Base-by-base conservation (phyloP, 495 filamentous ascomycete species). In the Penicillium flavigenum region DNA sequence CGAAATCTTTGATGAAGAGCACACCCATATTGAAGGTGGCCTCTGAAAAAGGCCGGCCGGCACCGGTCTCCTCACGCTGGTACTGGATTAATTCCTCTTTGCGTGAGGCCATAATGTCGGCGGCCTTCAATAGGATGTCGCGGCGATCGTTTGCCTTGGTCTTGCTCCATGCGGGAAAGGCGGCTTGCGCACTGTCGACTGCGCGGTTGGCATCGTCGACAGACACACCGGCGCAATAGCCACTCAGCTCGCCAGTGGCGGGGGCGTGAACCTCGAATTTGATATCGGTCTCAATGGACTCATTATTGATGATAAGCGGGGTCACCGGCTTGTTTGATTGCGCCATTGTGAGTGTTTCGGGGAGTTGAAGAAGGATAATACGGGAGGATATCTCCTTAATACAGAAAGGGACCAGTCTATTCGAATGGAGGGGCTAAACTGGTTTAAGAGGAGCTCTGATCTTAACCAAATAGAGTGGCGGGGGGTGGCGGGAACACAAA, bases 301-400 rank as follows among this genome's bases (percentile, higher is more conserved):
- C 77, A 72, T 87, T 87, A 60, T 86, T 83, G 74, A 93, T 88
- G 52, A 87, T 78, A 62, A 94, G 85, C 39, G 90, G 90, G 20
- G 89, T 78, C 41, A 68, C 67, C 27, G 61, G 60, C 26, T 60
- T 63, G 14, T 16, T 57, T 36, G 47, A 22, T 48, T 63, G 46
- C 12, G 54, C 47, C 61, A 58, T 63, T 43, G 19, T 54, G 48
- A 44, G 31, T 36, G 10, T 39, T 9, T 45, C 22, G 3, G 3
- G 27, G 31, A 16, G 24, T 31, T 7, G 7, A 31, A 48, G 29
- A 24, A n/a, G 3, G 22, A 49, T 17, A 39, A 39, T 39, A 39
- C 16, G 16, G 10, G 20, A 34, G 47, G 36, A 17, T 39, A 39
- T 17, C 36, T 17, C 14, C 14, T 39, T 17, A 39, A 26, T 16